Base-by-base conservation (phyloP, 208 protist genomes). In the Leishmania lainsoni region DNA sequence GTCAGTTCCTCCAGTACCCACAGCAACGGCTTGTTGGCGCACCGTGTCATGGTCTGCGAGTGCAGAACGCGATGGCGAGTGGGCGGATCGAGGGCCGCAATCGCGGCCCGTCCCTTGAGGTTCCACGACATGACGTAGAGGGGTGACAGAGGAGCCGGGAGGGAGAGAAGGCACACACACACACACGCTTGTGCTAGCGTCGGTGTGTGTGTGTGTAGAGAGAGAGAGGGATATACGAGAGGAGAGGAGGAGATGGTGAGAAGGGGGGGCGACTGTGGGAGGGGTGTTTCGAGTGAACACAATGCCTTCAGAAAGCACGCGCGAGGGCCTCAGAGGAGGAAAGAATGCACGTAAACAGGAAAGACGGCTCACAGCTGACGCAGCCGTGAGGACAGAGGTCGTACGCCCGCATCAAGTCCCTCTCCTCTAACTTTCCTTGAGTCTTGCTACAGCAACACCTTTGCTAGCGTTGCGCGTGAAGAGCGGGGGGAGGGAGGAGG, bases 1-100 rank as follows among this genome's bases (percentile, higher is more conserved):
- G 87, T 93, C 63, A 95, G 87, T 75, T 90, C 86, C 76, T 95
- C 91, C 20, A 95, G 51, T 35, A 92, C 89, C 79, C 88, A 93
- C 72, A 96, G 56, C 10, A 96, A 82, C 12, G 93, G 90, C 59
- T 93, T 92, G 77, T 93, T 83, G 22, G 85, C 81, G 79, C 88
- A 92, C 4, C 83, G 85, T 39, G 81, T 86, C 93, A 94, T 95
- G 48, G 76, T 80, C 66, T 95, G 87, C 2, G 91, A 95, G 74
- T 86, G 82, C 20, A 86, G 72, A 26, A 96, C 81, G 39, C 86
- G 87, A 71, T 92, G 72, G 10, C 87, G 86, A 6, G 90, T 94
- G 17, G 82, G 68, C 59, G 93, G 93, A 80, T 95, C 90, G 39
- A 96, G 68, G 22, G 84, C 74, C 1, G 85, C 89, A 48, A 92